Evolutionary conservation across 2,329 filamentous ascomycete genomes (phyloP).

Genomic region (Beauveria caledonica): DNA sequence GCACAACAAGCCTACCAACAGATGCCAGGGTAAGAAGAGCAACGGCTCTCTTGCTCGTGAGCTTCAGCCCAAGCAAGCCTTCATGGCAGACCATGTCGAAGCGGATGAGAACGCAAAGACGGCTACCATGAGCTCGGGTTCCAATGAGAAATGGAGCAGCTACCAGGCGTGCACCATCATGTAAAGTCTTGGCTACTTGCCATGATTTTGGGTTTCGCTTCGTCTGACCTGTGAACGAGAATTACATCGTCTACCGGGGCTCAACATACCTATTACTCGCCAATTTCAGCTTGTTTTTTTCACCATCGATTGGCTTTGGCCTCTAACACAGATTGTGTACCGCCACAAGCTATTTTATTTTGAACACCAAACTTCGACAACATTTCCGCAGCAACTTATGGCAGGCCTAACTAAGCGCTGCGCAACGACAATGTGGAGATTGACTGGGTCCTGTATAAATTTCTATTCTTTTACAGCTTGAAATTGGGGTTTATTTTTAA

Average conservation of each 20-base stretch:
- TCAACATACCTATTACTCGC: not conserved
- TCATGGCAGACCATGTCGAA: not conserved
- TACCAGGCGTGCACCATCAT: slow-evolving; percentile 5
- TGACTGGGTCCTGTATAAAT: not conserved
- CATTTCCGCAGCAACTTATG: not conserved
- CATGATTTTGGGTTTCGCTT: not conserved
- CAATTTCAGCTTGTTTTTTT: slow-evolving; percentile 3
- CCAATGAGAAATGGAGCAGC: not conserved
- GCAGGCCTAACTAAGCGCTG: slow-evolving; percentile 1
- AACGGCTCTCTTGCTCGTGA: not conserved
- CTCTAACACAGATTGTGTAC: not conserved
- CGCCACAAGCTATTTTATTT: not conserved
- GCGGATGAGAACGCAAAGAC: not conserved
- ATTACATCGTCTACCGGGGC: not conserved
- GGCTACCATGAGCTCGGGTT: not conserved
- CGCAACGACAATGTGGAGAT: not conserved
- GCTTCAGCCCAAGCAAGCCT: not conserved
- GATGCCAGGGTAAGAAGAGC: not conserved
- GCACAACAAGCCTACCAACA: not conserved
- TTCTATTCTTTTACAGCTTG: slow-evolving; percentile 1
- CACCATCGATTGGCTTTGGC: slow-evolving; percentile 2
- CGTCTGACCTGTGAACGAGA: not conserved
- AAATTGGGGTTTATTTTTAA: not conserved
- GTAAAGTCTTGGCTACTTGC: not conserved
- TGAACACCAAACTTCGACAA: not conserved